Evolutionary conservation across 1,139 yeast species (phyloP), one percentile per base, ranked within the genome.

Genomic region (Magnusiomyces suaveolens): DNA sequence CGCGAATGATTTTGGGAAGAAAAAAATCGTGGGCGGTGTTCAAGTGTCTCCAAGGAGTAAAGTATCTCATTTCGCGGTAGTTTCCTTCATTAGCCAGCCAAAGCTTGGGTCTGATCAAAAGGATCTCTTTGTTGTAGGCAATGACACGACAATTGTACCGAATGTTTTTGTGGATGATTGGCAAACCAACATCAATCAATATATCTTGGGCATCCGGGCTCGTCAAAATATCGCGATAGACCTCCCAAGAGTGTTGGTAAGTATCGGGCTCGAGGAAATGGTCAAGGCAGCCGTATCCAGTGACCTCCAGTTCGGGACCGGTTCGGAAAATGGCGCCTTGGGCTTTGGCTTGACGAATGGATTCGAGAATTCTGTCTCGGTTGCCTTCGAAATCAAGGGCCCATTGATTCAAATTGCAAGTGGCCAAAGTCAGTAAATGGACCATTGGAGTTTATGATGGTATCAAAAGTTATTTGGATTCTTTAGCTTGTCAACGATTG

Each of bases 331-430:
- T 75, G 0, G 99, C 95, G 10, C 89, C 88, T 58, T 74, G 77
- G 24, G 71, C 69, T 65, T 90, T 90, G 54, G 98, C 96, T 54
- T 79, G 75, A 39, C 69, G 69, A 64, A 94, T 90, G 58, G 95
- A 84, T 64, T 84, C 83, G 41, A 92, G 66, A 62, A 94, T 92
- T 55, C 99, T 75, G 65, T 89, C 96, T 55, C 96, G 78, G 69
- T 94, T 94, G 3, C 98, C 99, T 69, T 92, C 97, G 70, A 88
- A 94, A 70, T 94, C 99, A 58, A 94, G 76, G 0, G 98, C 96
- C 99, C 99, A 94, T 78, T 94, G 99, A 71, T 94, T 94, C 62
- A 94, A 77, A 65, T 69, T 79, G 67, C 84, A 80, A 1, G 84
- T 80, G 1, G 84, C 81, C 48, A 80, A 72, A 1, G 83, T 80